A percentile compares a stretch with the other conserved stretches of the same genome.
Conservation (phyloP, 257 asterid genomes). For the Thymus quinquecostatus region DNA sequence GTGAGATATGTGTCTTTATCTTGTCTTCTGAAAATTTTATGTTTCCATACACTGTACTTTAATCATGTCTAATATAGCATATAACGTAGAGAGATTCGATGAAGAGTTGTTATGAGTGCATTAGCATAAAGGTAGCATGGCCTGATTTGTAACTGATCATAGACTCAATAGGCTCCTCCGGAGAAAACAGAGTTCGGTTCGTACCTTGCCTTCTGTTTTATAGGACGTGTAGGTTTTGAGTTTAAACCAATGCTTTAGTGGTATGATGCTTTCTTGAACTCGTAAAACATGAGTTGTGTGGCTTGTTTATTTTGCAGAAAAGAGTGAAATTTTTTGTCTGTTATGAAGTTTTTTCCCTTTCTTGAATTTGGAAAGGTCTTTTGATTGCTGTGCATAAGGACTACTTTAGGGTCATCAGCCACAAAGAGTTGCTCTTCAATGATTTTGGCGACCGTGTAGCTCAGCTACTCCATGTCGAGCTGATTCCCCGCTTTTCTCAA, state of each 20-base stretch:
- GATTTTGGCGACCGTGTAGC: conserved; percentile 99
- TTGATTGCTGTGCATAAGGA: conserved; percentile 92
- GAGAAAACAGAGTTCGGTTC: not conserved
- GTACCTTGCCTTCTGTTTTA: not conserved
- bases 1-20: not conserved
- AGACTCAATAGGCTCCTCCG: not conserved
- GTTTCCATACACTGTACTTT: not conserved
- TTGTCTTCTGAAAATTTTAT: no score
- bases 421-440: conserved; percentile 85
- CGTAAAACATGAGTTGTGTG: not conserved
- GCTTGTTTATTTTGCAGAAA: not conserved
- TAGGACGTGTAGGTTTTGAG: not conserved
- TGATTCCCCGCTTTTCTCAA: conserved; percentile 65
- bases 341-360: conserved; percentile 17
- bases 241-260: not conserved
- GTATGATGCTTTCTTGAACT: not conserved
- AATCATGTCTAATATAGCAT: not conserved
- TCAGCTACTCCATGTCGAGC: conserved; percentile 88
- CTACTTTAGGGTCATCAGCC: conserved; percentile 71
- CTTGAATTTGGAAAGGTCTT: conserved; percentile 57
- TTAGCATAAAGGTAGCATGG: no score
- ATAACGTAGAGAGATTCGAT: not conserved
- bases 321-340: not conserved
- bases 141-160: not conserved
- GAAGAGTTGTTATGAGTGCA: not conserved